A percentile compares a stretch with the other conserved stretches of the same genome.
phyloP scores from a whole-genome alignment of 1,284 basidiomycete genomes.

The Gymnopus androsaceus region DNA sequence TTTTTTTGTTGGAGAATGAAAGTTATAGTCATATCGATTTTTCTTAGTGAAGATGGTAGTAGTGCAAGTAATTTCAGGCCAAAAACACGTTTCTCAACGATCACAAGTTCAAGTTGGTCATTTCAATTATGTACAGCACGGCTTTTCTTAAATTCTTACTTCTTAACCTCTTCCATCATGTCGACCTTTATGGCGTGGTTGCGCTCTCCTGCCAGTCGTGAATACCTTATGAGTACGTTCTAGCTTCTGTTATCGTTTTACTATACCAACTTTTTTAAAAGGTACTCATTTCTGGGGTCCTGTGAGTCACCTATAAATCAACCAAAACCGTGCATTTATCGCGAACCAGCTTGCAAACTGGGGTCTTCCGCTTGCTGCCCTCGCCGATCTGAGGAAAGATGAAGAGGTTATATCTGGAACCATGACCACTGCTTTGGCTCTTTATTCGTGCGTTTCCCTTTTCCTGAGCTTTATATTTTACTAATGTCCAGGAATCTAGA shows the following conservation, averaged over 20 bases:
- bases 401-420: conserved; percentile 94
- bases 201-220: conserved; percentile 84
- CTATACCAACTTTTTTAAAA: conserved; percentile 31
- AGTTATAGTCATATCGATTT: no score
- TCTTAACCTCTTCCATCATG: conserved; percentile 44
- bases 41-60: no score
- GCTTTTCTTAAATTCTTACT: not conserved
- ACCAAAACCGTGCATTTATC: conserved; percentile 14
- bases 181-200: conserved; percentile 84
- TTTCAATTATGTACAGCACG: not conserved
- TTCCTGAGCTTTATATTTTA: conserved; percentile 14
- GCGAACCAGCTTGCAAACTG: conserved; percentile 88
- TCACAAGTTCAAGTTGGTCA: no score
- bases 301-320: conserved; percentile 49
- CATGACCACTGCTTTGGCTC: conserved; percentile 89
- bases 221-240: conserved; percentile 91
- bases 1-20: no score
- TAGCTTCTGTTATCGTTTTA: conserved; percentile 18
- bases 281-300: conserved; percentile 97
- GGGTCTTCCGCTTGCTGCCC: conserved; percentile 91
- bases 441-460: conserved; percentile 79
- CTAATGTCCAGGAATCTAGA: conserved; percentile 42
- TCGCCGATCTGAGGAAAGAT: conserved; percentile 89
- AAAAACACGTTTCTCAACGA: no score
- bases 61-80: no score